Evolutionary conservation across 2,329 filamentous ascomycete genomes (phyloP).

Genomic region (Phaeophleospora eucalypticola): DNA sequence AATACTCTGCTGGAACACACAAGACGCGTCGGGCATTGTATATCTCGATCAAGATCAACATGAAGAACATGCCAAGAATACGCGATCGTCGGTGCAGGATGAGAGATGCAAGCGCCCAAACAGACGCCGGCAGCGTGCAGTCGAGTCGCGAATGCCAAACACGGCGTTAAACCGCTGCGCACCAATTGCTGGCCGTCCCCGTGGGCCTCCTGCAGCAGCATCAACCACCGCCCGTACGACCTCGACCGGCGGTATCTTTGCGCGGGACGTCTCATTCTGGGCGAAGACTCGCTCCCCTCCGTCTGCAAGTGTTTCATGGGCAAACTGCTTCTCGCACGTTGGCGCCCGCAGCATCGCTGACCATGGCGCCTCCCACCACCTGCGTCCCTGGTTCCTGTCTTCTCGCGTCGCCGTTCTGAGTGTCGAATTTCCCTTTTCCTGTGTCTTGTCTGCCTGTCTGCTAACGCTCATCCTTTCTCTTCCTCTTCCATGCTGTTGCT

Average conservation of each 20-base stretch:
- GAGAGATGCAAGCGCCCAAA: neutral
- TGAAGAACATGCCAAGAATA: neutral
- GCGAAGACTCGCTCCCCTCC: too few relatives aligned
- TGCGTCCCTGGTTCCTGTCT: neutral
- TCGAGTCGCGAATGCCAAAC: neutral
- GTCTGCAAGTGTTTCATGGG: neutral
- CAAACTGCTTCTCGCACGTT: neutral
- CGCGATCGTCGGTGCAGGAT: neutral
- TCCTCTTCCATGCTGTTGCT: neutral
- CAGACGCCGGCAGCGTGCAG: neutral
- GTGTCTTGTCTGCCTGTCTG: neutral
- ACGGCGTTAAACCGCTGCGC: neutral
- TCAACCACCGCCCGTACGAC: too few relatives aligned
- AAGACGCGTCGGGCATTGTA: too few relatives aligned
- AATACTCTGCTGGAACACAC: too few relatives aligned
- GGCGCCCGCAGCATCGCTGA: neutral
- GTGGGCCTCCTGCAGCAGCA: neutral
- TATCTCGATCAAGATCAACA: neutral
- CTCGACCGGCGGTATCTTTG: too few relatives aligned
- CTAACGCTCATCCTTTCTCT: neutral
- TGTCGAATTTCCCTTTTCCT: neutral
- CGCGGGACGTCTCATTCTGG: too few relatives aligned
- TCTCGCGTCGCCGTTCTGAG: too few relatives aligned
- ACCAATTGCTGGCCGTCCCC: neutral
- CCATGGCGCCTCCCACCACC: neutral